Evolutionary conservation across 2,329 filamentous ascomycete species (phyloP), one percentile per base, ranked within the genome.

Genomic region (Elsinoe ampelina): DNA sequence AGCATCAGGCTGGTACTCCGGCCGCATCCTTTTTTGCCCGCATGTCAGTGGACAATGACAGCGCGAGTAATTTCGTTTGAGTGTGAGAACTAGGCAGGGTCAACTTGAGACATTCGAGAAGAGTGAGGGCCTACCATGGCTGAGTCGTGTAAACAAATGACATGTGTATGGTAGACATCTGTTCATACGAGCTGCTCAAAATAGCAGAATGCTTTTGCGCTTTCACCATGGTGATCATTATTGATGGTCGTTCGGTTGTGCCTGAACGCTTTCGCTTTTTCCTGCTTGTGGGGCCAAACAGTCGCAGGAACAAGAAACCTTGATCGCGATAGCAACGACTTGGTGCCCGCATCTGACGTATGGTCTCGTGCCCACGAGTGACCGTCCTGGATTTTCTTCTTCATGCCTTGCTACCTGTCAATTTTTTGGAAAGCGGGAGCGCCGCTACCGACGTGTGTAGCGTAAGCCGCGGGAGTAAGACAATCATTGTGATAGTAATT

Each of bases 281-380:
- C 19, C 26, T 26, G 34, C n/a, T 13, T 39, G 48, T 36, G 34
- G 32, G 38, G 48, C 30, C 11, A 15, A 52, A 39, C 48, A 34
- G 32, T 52, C 45, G 48, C 32, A 52, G 48, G 48, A 52, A 52
- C 34, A 52, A 34, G 34, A 38, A 52, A 50, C 26, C 26, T n/a
- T 50, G 45, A 50, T 45, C 41, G 45, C 26, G 32, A 50, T 34
- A 36, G 45, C 45, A 35, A 35, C n/a, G n/a, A 17, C 32, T 50
- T 32, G 7, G 48, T 52, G 48, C 26, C 48, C 48, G 38, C 48
- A 52, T 52, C 48, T 52, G 48, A 52, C 48, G 48, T 52, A 52
- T 52, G 48, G 48, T 52, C 48, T 52, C 48, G 48, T 52, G 48
- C 48, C 32, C 34, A 17, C n/a, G 10, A 22, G 41, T 11, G 20